These are phyloP conservation scores for Myrica gale DNA, from an alignment of 306 rosid genomes.

Conservation along the genomic window DNA sequence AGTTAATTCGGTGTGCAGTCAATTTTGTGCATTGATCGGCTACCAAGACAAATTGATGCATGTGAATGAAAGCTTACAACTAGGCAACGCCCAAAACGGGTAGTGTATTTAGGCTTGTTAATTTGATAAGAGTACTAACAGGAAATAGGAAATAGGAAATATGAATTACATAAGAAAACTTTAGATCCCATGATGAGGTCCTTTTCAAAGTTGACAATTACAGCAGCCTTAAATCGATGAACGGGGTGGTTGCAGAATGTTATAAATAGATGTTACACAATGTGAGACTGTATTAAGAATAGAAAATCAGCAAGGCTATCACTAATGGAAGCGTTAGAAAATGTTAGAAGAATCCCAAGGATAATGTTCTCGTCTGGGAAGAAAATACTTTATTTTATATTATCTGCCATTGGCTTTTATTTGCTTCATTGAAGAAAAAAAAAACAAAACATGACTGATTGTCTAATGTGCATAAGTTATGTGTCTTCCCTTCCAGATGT, in stretches of 20 bases:
- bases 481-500: too few species aligned
- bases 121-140: too few species aligned
- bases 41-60: not conserved
- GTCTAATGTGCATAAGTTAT: too few species aligned
- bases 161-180: not conserved
- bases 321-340: not conserved
- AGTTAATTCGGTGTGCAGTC: not conserved
- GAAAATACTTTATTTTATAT: too few species aligned
- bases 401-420: too few species aligned
- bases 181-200: not conserved
- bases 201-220: not conserved
- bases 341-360: not conserved
- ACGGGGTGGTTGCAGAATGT: not conserved
- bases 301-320: not conserved
- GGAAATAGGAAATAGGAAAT: too few species aligned
- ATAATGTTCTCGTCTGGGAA: not conserved
- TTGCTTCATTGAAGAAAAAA: too few species aligned
- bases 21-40: not conserved
- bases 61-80: not conserved
- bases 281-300: constrained; percentile 15
- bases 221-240: constrained; percentile 2
- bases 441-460: too few species aligned
- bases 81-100: too few species aligned
- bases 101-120: too few species aligned
- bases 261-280: constrained; percentile 29